A percentile compares a stretch with the other conserved stretches of the same genome.
Evolutionary conservation across 1,139 yeast species (phyloP).

Genomic region (Pichia cactophila): DNA sequence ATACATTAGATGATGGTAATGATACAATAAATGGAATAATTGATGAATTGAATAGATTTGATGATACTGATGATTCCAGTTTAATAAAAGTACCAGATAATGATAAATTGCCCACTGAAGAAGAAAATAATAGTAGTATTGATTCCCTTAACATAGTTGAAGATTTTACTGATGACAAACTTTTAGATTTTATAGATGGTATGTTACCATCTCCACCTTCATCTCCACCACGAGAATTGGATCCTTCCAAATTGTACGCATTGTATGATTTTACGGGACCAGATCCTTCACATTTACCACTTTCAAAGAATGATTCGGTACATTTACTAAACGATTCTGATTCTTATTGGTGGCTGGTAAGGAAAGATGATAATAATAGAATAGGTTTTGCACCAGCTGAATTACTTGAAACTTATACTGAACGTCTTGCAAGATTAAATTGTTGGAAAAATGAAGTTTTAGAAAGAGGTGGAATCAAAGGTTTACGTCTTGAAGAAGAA

Average conservation of each 20-base stretch:
- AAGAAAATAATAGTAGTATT: not conserved
- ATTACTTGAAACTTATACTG: conserved; percentile 84
- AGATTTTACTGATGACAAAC: conserved; percentile 8
- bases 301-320: conserved; percentile 77
- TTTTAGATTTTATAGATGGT: conserved; percentile 24
- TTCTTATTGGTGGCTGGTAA: conserved; percentile 94
- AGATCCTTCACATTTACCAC: conserved; percentile 85
- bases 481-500: conserved; percentile 21
- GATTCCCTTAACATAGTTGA: conserved; percentile 4
- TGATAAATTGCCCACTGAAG: not conserved
- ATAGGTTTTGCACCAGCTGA: conserved; percentile 97
- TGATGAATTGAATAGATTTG: not conserved
- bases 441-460: conserved; percentile 86
- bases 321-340: conserved; percentile 79
- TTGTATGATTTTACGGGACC: conserved; percentile 85
- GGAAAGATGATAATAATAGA: conserved; percentile 49
- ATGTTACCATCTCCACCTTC: conserved; percentile 60
- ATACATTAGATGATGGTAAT: not conserved
- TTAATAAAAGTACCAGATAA: too few species aligned
- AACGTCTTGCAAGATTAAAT: conserved; percentile 82
- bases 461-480: conserved; percentile 34
- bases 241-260: conserved; percentile 80
- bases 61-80: not conserved
- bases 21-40: not conserved
- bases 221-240: conserved; percentile 75